Evolutionary conservation across 2,329 filamentous ascomycete species (phyloP), one percentile per base, ranked within the genome.

Genomic region (Beauveria scarabaeidicola): DNA sequence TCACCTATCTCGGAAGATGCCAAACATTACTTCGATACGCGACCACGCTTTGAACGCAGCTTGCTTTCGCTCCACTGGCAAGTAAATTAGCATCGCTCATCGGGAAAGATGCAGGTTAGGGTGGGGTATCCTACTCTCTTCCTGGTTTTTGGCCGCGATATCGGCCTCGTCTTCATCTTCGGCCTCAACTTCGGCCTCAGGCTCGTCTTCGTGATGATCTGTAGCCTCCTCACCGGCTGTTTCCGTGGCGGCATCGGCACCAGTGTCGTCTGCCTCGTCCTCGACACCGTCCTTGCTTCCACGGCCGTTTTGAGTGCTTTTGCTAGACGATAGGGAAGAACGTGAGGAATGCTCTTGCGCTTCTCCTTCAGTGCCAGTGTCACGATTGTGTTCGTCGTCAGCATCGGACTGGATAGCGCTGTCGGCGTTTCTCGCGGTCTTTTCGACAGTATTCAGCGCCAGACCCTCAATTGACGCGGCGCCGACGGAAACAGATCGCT

Each of bases 11-110:
- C 91, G 84, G 69, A 97, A 90, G 19, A 88, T 82, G 61, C 87
- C 85, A 74, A 99, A 99, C 69, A 94, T 90, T 71, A 88, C 88
- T 70, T 97, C 93, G 47, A 99, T 88, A 19, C 84, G 82, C 19
- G 84, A 81, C 66, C 97, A 81, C 65, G 91, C 85, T 59, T 91
- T 89, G 69, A 92, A 87, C 0, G 92, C 92, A 38, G 83, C 82
- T 68, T 86, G 86, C 75, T 93, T 94, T 69, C 85, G 86, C 67
- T 89, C 84, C 64, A 89, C 90, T 93, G 67, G 62, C 61, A 21
- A 25, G 7, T 21, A 11, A 10, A 66, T 70, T 61, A 68, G 66
- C 67, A 40, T 61, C 63, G 9, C 11, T 13, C 21, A 48, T 59
- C 55, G 41, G 21, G 40, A 53, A 38, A 67, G n/a, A 27, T 19